A percentile compares a stretch with the other conserved stretches of the same genome.
phyloP scores from a whole-genome alignment of 2,329 filamentous ascomycete genomes.

The Periconia macrospinosa region DNA sequence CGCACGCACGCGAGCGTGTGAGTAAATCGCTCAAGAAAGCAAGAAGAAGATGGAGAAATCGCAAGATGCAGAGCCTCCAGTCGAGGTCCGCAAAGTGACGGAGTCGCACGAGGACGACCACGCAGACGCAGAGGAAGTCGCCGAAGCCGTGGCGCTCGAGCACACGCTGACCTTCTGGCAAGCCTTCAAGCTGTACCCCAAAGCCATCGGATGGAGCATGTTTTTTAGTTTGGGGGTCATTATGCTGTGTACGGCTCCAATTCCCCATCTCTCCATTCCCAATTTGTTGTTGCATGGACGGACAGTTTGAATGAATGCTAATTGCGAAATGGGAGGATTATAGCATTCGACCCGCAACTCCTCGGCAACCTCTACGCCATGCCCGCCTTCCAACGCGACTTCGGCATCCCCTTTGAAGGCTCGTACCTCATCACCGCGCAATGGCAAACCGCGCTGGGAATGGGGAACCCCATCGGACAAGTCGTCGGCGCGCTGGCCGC shows the following conservation, averaged over 20 bases:
- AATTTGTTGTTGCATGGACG: neutral
- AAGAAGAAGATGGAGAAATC: too few species aligned
- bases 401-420: constrained; percentile 55
- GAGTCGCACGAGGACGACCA: constrained; percentile 10
- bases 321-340: too few species aligned
- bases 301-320: constrained; percentile 2
- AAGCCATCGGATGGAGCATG: constrained; percentile 57
- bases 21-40: too few species aligned
- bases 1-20: too few species aligned
- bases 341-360: constrained; percentile 65
- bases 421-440: constrained; percentile 42
- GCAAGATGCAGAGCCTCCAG: constrained; percentile 11
- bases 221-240: constrained; percentile 64
- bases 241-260: constrained; percentile 50
- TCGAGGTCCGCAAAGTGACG: constrained; percentile 19
- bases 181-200: constrained; percentile 49
- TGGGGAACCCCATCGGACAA: constrained; percentile 61
- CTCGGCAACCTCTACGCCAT: constrained; percentile 64
- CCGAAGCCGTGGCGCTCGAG: constrained; percentile 38
- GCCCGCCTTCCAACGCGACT: constrained; percentile 60
- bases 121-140: constrained; percentile 26
- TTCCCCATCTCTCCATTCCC: neutral
- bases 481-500: constrained; percentile 56
- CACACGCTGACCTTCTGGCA: constrained; percentile 39
- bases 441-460: constrained; percentile 45